Conservation (phyloP, 177 flowering plant species). For the Vitis hybrid region DNA sequence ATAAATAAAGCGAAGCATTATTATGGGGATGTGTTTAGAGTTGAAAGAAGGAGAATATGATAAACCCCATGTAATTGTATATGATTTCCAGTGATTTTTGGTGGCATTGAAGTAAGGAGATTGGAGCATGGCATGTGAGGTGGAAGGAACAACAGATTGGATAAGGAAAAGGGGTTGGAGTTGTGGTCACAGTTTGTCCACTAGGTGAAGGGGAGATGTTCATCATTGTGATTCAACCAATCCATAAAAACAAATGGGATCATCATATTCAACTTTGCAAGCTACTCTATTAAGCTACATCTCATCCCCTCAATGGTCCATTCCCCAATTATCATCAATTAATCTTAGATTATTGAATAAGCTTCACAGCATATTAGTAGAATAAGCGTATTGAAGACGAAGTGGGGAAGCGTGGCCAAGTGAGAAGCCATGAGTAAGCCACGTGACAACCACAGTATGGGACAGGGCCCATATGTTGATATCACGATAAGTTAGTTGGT, state of each 20-base stretch:
- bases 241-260: constrained; percentile 2
- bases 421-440: constrained; percentile 15
- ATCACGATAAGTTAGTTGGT: neutral
- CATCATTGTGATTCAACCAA: constrained; percentile 21
- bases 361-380: no score
- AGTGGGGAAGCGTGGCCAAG: constrained; percentile 3
- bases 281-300: neutral
- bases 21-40: constrained; percentile 19
- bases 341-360: no score
- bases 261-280: neutral
- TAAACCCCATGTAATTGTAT: constrained; percentile 4
- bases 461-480: constrained; percentile 7
- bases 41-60: constrained; percentile 9
- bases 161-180: constrained; percentile 12
- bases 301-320: neutral
- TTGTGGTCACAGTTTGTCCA: constrained; percentile 40
- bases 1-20: constrained; percentile 15
- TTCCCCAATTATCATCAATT: neutral
- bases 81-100: constrained; percentile 1
- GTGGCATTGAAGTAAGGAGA: constrained; percentile 20
- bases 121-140: constrained; percentile 40
- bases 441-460: constrained; percentile 21
- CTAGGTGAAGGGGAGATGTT: constrained; percentile 17
- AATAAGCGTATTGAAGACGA: neutral
- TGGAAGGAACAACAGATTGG: constrained; percentile 15